phyloP scores from a whole-genome alignment of 805 yeast genomes.

The Martiniozyma abietophila region DNA sequence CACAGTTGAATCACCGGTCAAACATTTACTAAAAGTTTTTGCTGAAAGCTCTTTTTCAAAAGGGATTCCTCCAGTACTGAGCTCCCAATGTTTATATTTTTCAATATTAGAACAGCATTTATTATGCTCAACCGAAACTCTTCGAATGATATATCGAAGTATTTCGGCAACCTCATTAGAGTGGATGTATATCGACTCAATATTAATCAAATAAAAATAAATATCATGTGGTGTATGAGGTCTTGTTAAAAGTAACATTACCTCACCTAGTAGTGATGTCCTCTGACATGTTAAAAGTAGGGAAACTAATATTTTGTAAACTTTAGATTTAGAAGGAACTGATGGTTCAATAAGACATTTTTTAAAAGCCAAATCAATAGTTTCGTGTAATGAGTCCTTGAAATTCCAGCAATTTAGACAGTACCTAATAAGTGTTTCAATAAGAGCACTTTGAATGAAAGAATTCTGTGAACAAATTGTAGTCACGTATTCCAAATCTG shows the following conservation, averaged over 20 bases:
- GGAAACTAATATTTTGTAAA: slow-evolving; percentile 15
- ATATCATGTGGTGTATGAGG: slow-evolving; percentile 21
- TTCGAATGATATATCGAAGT: slow-evolving; percentile 14
- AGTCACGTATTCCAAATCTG: slow-evolving; percentile 31
- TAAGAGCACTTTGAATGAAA: slow-evolving; percentile 23
- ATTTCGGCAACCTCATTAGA: too few species aligned
- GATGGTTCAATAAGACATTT: slow-evolving; percentile 26
- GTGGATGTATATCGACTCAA: too few species aligned
- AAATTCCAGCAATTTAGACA: slow-evolving; percentile 39
- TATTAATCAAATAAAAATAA: slow-evolving; percentile 10
- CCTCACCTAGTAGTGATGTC: slow-evolving; percentile 18
- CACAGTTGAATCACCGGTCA: too few species aligned
- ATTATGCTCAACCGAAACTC: slow-evolving; percentile 15
- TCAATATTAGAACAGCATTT: slow-evolving; percentile 14
- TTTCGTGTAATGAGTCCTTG: slow-evolving; percentile 13
- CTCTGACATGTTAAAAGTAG: slow-evolving; percentile 15
- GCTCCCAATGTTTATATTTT: slow-evolving; percentile 7
- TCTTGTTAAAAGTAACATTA: slow-evolving; percentile 17
- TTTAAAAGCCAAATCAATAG: slow-evolving; percentile 19
- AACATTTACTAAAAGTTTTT: too few species aligned
- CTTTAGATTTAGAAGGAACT: slow-evolving; percentile 15
- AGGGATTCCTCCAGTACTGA: slow-evolving; percentile 6
- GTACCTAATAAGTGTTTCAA: slow-evolving; percentile 35
- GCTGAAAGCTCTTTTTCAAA: too few species aligned
- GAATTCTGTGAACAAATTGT: slow-evolving; percentile 15